Evolutionary conservation across 495 filamentous ascomycete species (phyloP), one percentile per base, ranked within the genome.

Genomic region (Annulohypoxylon moriforme): DNA sequence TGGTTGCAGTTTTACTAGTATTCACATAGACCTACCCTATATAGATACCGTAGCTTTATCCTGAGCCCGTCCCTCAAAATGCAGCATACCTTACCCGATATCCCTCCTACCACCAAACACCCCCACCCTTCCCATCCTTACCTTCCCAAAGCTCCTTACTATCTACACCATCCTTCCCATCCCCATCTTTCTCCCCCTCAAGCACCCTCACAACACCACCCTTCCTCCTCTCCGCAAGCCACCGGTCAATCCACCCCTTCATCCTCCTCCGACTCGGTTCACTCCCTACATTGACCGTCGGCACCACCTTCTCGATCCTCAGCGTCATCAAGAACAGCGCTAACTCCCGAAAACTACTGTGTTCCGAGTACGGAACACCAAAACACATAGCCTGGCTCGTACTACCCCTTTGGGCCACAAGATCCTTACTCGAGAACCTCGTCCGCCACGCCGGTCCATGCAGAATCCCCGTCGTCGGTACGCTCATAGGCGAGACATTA

Each of bases 321-420:
- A 99, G 77, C 59, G 89, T 89, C 81, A 94, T 96, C 69, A 93
- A 90, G 74, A 99, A 98, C 87, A 97, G 90, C 2, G 93, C 94
- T 77, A 99, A 79, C 84, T 99, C 96, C 20, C 96, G 83, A 75
- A 99, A 99, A 46, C 90, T 93, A 78, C 92, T 95, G 73, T 99
- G 96, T 81, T 99, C 96, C 58, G 90, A 93, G 76, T 99, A 99
- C 42, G 96, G 96, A 22, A 98, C 96, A 11, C 91, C 93, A 69
- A 93, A 97, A 73, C 93, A 96, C 64, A 89, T 89, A 22, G 91
- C 90, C 64, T 92, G 89, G 47, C 85, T 83, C 22, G 91, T 91
- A 76, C 89, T 91, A 4, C 96, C 96, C 1, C 93, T 85, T 81
- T 95, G 90, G 0, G 94, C 91, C 9, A 87, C 84, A 22, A 99